Conservation (phyloP, 1,284 basidiomycete genomes). For the Malassezia dermatis region DNA sequence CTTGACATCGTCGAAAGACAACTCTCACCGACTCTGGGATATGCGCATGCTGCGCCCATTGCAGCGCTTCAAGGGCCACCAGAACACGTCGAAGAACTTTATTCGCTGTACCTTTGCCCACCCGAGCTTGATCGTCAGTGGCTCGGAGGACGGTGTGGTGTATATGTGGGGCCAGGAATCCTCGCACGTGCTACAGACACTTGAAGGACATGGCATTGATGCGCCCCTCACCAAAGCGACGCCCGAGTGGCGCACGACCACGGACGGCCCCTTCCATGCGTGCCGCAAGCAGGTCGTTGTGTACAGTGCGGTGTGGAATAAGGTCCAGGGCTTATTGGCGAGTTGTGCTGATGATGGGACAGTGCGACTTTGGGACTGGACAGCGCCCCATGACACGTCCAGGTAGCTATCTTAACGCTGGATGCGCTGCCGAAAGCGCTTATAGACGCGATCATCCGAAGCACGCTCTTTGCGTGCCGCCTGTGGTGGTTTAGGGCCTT, state of each 20-base stretch:
- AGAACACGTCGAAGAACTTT: constrained; percentile 53
- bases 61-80: constrained; percentile 51
- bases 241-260: neutral
- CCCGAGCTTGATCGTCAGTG: constrained; percentile 49
- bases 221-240: constrained; percentile 6
- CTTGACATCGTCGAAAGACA: constrained; percentile 52
- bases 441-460: constrained; percentile 1
- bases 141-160: constrained; percentile 49
- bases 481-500: neutral
- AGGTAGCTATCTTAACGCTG: neutral
- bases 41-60: constrained; percentile 42
- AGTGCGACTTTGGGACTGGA: constrained; percentile 50
- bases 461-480: neutral
- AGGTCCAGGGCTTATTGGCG: constrained; percentile 46
- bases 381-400: neutral
- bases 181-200: constrained; percentile 41
- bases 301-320: constrained; percentile 51
- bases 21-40: constrained; percentile 49
- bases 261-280: neutral
- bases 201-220: constrained; percentile 37
- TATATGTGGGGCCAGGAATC: constrained; percentile 47
- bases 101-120: constrained; percentile 50
- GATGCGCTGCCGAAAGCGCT: neutral
- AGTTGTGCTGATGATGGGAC: constrained; percentile 51
- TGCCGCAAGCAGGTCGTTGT: constrained; percentile 30